A percentile compares a stretch with the other conserved stretches of the same genome.
These are phyloP conservation scores for Monilinia vaccinii-corymbosi DNA, from an alignment of 2,329 filamentous ascomycete species.

Conservation along the genomic window DNA sequence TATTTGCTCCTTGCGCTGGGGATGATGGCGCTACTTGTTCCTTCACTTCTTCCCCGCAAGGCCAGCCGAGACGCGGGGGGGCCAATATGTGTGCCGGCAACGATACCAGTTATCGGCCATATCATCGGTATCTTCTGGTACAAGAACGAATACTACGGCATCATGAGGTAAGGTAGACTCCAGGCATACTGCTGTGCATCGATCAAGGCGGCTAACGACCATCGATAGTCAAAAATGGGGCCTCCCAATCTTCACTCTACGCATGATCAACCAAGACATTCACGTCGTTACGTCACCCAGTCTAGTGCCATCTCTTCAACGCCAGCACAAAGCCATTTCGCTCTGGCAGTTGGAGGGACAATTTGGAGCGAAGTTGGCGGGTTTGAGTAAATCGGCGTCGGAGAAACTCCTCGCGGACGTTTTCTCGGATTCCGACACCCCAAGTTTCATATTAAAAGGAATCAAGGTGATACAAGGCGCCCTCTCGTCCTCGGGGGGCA, in stretches of 20 bases:
- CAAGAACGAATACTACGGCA: background rate
- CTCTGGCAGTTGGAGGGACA: slow-evolving; percentile 2
- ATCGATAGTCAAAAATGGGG: background rate
- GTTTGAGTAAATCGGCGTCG: background rate
- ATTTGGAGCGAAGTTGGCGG: background rate
- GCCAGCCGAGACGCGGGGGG: background rate
- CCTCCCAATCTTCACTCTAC: background rate
- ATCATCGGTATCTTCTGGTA: background rate
- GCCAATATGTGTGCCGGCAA: background rate
- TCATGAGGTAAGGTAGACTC: background rate
- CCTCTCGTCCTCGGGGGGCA: background rate
- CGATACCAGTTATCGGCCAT: slow-evolving; percentile 3
- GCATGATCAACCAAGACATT: background rate
- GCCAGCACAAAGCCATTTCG: background rate
- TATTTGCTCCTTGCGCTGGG: background rate
- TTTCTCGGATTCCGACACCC: background rate
- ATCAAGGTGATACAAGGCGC: background rate
- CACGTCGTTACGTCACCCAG: background rate
- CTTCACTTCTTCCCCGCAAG: background rate
- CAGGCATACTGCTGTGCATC: too few species aligned
- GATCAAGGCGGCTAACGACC: background rate
- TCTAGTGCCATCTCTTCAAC: background rate
- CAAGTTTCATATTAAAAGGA: background rate
- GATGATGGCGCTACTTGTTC: background rate
- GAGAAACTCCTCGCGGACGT: background rate